Base-by-base conservation (phyloP, 2,329 filamentous ascomycete species). In the Cladosporium sp. region DNA sequence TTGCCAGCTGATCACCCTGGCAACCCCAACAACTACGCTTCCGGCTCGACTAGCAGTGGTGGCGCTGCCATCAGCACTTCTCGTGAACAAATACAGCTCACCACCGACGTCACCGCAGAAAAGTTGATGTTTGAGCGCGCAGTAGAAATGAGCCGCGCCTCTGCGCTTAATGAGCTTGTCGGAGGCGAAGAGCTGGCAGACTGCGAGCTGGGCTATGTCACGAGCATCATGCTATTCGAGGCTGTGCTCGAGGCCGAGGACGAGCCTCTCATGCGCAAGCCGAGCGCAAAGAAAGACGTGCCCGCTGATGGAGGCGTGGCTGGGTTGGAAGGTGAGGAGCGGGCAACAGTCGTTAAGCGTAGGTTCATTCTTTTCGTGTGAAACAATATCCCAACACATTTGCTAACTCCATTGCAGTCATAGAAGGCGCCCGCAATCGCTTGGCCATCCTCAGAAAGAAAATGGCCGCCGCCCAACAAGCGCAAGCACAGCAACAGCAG, bases 61-160 rank as follows among this genome's bases (percentile, higher is more conserved):
- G 61, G 66, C 3, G 80, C 82, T 14, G 80, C 80, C 3, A 78
- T 86, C 58, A 83, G 82, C n/a, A 83, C 85, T 3, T 87, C 88
- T 15, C 82, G 85, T 2, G 90, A 94, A 61, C 88, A 90, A 55
- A 91, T 97, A 25, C 84, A 89, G 50, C 82, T 99, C 25, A 96
- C 90, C 14, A 86, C 90, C 2, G 94, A 93, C 1, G 87, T 97
- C 58, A 97, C 92, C 20, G 94, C 94, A 0, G 94, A 97, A 77
- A 96, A 92, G 75, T 80, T 99, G 47, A 97, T 99, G 92, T 99
- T 97, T 71, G 94, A 99, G 67, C 89, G 94, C 49, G 94, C 94
- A 0, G 79, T 97, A 20, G 94, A 99, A 73, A 97, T 99, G 94
- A 97, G 92, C 72, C 86, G 92, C 55, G 86, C 90, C 3, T 93